phyloP scores from a whole-genome alignment of 2,329 filamentous ascomycete genomes.

The Penicillium psychrosexuale region DNA sequence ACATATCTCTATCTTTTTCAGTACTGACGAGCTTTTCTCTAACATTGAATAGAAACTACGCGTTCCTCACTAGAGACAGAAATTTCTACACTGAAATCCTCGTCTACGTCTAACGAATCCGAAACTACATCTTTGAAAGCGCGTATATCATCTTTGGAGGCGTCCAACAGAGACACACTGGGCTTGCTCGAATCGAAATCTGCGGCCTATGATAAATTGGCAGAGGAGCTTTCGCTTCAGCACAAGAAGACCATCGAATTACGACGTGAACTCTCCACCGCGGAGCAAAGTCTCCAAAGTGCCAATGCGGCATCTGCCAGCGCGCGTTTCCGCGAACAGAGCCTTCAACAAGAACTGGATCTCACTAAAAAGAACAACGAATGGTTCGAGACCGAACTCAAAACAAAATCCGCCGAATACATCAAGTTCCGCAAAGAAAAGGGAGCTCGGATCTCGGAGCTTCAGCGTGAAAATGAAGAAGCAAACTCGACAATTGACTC shows the following conservation, averaged over 20 bases:
- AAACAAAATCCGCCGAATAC: slow-evolving; percentile 82
- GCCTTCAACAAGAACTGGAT: slow-evolving; percentile 84
- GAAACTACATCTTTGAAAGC: slow-evolving; percentile 72
- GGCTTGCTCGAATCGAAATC: slow-evolving; percentile 88
- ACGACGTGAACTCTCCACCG: slow-evolving; percentile 72
- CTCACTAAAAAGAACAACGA: slow-evolving; percentile 85
- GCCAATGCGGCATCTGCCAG: slow-evolving; percentile 75
- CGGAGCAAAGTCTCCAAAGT: slow-evolving; percentile 81
- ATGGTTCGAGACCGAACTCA: slow-evolving; percentile 88
- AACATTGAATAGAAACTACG: slow-evolving; percentile 61
- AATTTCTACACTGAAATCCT: slow-evolving; percentile 72
- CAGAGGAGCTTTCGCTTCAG: slow-evolving; percentile 80
- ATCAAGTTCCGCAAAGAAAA: slow-evolving; percentile 94
- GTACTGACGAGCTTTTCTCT: slow-evolving; percentile 14
- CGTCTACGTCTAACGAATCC: slow-evolving; percentile 63
- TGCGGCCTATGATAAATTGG: slow-evolving; percentile 77
- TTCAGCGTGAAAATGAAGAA: slow-evolving; percentile 87
- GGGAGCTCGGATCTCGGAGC: slow-evolving; percentile 78
- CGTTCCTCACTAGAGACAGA: slow-evolving; percentile 76
- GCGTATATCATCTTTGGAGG: slow-evolving; percentile 81
- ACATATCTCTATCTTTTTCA: slow-evolving; percentile 17
- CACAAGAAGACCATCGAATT: slow-evolving; percentile 85
- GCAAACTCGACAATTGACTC: slow-evolving; percentile 72
- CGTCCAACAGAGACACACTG: slow-evolving; percentile 86
- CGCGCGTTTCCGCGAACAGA: slow-evolving; percentile 86